Evolutionary conservation across 2,329 filamentous ascomycete genomes (phyloP).

Genomic region (Lasiodiplodia citricola): DNA sequence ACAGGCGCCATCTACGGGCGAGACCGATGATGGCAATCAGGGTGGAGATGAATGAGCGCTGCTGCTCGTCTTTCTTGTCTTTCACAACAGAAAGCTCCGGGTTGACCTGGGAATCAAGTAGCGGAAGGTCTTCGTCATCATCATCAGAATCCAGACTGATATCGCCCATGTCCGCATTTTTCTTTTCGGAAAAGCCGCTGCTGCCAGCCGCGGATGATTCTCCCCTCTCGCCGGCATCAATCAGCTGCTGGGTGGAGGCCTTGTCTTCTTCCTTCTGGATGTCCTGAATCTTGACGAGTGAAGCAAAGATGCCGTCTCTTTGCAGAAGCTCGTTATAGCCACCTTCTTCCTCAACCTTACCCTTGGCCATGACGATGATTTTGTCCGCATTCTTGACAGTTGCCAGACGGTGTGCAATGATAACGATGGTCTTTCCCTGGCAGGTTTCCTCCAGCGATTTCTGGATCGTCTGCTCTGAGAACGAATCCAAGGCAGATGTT

Average conservation of each 20-base stretch:
- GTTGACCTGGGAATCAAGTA: constrained; percentile 2
- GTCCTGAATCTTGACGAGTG: constrained; percentile 16
- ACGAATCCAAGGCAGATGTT: constrained; percentile 28
- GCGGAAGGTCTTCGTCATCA: constrained; percentile 10
- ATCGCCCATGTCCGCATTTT: constrained; percentile 3
- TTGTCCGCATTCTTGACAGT: constrained; percentile 46
- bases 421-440: constrained; percentile 49
- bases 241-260: neutral
- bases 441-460: constrained; percentile 65
- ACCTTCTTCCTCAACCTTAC: constrained; percentile 45
- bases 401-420: constrained; percentile 48
- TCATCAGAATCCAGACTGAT: constrained; percentile 1
- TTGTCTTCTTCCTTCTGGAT: constrained; percentile 17
- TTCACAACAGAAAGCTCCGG: neutral
- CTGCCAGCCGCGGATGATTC: neutral
- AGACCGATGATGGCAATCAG: neutral
- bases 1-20: constrained; percentile 2
- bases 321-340: constrained; percentile 48
- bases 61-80: neutral
- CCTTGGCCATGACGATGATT: constrained; percentile 49
- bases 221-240: neutral
- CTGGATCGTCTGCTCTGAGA: constrained; percentile 67
- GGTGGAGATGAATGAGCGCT: constrained; percentile 10
- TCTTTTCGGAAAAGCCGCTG: neutral
- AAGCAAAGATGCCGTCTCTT: constrained; percentile 48